Percentiles rank a stretch among this genome's conserved stretches.
phyloP scores from a whole-genome alignment of 1,139 yeast genomes.

The Pichia sp. region DNA sequence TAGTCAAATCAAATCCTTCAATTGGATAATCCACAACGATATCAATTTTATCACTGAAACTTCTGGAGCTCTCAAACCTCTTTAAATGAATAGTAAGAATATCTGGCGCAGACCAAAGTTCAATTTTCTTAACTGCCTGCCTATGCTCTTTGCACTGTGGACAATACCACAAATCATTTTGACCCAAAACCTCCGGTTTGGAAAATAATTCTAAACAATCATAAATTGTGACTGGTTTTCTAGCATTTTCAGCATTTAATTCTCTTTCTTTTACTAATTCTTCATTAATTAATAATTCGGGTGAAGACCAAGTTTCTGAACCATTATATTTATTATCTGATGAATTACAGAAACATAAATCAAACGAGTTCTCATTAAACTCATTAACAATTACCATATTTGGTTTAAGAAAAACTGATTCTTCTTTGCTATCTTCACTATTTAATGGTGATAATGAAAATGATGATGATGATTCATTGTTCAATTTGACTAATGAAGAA shows the following conservation, averaged over 20 bases:
- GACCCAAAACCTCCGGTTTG: constrained; percentile 77
- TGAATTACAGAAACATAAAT: constrained; percentile 43
- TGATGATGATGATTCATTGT: not conserved
- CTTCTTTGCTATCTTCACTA: not conserved
- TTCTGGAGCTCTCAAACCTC: constrained; percentile 78
- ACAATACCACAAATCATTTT: constrained; percentile 92
- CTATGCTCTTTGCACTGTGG: constrained; percentile 83
- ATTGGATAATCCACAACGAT: constrained; percentile 84
- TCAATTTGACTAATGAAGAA: not conserved
- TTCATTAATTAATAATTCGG: constrained; percentile 44
- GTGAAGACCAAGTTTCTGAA: constrained; percentile 47
- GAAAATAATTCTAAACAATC: constrained; percentile 76
- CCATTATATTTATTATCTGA: constrained; percentile 36
- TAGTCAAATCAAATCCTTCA: constrained; percentile 66
- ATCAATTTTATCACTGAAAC: constrained; percentile 85
- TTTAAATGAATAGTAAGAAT: constrained; percentile 83
- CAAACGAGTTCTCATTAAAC: constrained; percentile 50
- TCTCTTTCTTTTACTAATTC: constrained; percentile 41
- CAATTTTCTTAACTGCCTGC: constrained; percentile 86
- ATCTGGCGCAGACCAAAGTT: constrained; percentile 89
- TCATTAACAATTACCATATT: constrained; percentile 54
- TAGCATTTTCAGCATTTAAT: constrained; percentile 31
- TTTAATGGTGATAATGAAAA: not conserved
- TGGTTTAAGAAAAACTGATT: constrained; percentile 1
- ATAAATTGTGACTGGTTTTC: constrained; percentile 53